phyloP scores from a whole-genome alignment of 495 filamentous ascomycete species.

The Xylaria nigripes region DNA sequence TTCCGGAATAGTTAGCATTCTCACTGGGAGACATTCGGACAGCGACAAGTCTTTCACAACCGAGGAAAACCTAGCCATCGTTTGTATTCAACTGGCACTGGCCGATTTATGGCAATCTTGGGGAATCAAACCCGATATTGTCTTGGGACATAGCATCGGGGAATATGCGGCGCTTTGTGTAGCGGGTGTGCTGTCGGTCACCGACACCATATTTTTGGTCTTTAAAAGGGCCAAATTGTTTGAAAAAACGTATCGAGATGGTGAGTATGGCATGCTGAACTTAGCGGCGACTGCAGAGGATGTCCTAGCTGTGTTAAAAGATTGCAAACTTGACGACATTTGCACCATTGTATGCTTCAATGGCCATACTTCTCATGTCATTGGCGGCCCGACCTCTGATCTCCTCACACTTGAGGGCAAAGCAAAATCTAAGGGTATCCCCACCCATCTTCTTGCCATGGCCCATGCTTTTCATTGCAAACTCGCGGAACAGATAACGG shows the following conservation, averaged over 20 bases:
- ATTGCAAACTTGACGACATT: background rate
- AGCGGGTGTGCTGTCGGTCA: slow-evolving; percentile 56
- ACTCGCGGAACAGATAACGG: slow-evolving; percentile 55
- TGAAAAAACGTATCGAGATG: slow-evolving; percentile 35
- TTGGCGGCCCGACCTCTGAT: slow-evolving; percentile 35
- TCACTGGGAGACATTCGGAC: slow-evolving; percentile 41
- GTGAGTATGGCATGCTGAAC: slow-evolving; percentile 52
- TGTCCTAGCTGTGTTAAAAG: slow-evolving; percentile 8
- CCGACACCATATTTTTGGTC: slow-evolving; percentile 62
- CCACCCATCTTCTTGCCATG: slow-evolving; percentile 42
- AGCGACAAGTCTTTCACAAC: slow-evolving; percentile 50
- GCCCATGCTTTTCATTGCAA: slow-evolving; percentile 59
- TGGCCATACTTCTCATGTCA: slow-evolving; percentile 37
- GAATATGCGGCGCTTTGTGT: slow-evolving; percentile 68
- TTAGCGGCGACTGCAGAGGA: slow-evolving; percentile 21
- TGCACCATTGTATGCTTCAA: slow-evolving; percentile 54
- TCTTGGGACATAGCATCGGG: slow-evolving; percentile 37
- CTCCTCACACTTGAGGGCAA: slow-evolving; percentile 43
- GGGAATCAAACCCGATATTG: slow-evolving; percentile 13
- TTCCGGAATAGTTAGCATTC: slow-evolving; percentile 43
- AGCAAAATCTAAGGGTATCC: slow-evolving; percentile 40
- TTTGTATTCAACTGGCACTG: slow-evolving; percentile 35
- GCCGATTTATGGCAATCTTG: slow-evolving; percentile 19
- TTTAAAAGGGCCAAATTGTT: slow-evolving; percentile 58
- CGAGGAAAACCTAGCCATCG: slow-evolving; percentile 56